Evolutionary conservation across 805 yeast genomes (phyloP).

Genomic region (Komagataella ulmi): DNA sequence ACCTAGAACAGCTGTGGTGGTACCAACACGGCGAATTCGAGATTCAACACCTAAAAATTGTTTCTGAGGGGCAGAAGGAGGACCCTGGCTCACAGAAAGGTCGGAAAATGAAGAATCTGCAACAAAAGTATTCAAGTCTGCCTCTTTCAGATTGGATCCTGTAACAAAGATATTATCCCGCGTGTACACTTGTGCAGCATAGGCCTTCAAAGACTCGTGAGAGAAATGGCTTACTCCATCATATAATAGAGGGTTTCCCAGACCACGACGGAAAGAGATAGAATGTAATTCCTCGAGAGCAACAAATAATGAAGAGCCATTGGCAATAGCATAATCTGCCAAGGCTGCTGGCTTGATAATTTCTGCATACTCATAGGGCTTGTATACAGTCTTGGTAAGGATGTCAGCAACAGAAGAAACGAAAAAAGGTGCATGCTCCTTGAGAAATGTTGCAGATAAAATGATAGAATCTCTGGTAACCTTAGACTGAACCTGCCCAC

Average conservation of each 20-base stretch:
- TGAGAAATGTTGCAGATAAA: conserved; percentile 70
- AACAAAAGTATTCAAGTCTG: conserved; percentile 57
- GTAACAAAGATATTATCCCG: conserved; percentile 57
- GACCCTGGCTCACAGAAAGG: conserved; percentile 48
- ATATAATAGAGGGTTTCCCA: conserved; percentile 72
- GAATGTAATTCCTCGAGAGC: conserved; percentile 74
- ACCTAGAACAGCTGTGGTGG: conserved; percentile 68
- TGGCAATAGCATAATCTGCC: conserved; percentile 44
- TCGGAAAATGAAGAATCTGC: conserved; percentile 49
- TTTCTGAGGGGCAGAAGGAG: conserved; percentile 18
- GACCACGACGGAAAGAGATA: conserved; percentile 73
- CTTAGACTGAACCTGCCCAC: conserved; percentile 60
- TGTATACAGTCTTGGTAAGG: conserved; percentile 55
- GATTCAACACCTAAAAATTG: conserved; percentile 52
- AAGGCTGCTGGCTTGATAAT: conserved; percentile 67
- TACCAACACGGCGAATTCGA: conserved; percentile 51
- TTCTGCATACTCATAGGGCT: conserved; percentile 76
- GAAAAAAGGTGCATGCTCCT: conserved; percentile 82
- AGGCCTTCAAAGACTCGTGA: conserved; percentile 51
- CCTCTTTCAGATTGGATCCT: conserved; percentile 62
- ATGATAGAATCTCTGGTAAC: conserved; percentile 80
- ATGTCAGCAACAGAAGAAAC: conserved; percentile 76
- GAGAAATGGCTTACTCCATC: conserved; percentile 47
- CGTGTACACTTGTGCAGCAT: conserved; percentile 56
- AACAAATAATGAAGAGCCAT: conserved; percentile 34